Conservation (phyloP, 257 asterid species). For the Catharanthus roseus region DNA sequence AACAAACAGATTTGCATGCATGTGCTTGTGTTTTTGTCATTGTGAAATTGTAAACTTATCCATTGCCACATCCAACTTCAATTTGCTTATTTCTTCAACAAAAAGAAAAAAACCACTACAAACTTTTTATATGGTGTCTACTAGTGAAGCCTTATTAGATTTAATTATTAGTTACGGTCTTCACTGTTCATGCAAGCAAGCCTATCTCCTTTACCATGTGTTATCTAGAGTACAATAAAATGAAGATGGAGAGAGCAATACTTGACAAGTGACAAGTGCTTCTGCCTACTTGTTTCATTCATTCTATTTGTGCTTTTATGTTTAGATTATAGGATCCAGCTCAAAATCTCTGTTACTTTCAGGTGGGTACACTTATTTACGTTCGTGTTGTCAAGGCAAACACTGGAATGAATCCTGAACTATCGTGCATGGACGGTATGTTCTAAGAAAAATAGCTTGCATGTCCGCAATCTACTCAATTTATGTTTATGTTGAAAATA, state of each 20-base stretch:
- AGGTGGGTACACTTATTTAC: conserved; percentile 82
- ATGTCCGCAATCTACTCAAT: neutral
- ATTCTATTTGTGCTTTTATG: neutral
- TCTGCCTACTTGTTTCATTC: neutral
- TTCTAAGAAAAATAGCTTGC: conserved; percentile 13
- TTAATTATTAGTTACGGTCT: neutral
- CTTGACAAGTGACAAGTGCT: neutral
- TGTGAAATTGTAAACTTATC: neutral
- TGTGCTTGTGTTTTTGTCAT: neutral
- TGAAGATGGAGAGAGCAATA: neutral
- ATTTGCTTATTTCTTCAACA: neutral
- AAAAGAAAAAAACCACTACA: neutral
- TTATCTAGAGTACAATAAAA: neutral
- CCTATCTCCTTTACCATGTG: neutral
- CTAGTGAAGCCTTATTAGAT: neutral
- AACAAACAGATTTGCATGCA: neutral
- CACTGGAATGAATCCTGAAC: conserved; percentile 88
- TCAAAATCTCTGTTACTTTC: conserved; percentile 23
- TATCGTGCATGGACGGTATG: conserved; percentile 96
- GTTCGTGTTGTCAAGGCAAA: conserved; percentile 86
- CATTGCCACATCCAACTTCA: neutral
- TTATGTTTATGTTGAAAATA: neutral
- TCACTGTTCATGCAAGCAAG: neutral
- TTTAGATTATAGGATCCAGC: neutral
- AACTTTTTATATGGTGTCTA: neutral